phyloP scores from a whole-genome alignment of 2,329 filamentous ascomycete species.

The Talaromyces amestolkiae region DNA sequence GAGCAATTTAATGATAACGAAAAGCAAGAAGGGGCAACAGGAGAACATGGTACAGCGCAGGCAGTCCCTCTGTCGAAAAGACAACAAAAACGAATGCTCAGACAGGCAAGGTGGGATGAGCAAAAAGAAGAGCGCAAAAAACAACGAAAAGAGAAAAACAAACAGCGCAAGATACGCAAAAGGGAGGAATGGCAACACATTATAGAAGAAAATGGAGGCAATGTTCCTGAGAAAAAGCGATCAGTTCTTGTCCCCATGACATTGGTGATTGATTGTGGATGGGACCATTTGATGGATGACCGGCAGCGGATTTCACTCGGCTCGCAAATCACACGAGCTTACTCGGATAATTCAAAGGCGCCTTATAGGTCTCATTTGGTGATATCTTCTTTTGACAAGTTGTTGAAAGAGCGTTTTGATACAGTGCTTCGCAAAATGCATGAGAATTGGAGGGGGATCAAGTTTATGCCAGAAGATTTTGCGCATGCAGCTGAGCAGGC shows the following conservation, averaged over 20 bases:
- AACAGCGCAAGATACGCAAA: conserved; percentile 52
- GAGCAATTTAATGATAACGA: neutral
- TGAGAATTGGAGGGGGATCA: conserved; percentile 73
- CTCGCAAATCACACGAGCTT: conserved; percentile 80
- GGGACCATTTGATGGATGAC: conserved; percentile 84
- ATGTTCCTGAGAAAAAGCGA: conserved; percentile 26
- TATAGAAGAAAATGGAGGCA: conserved; percentile 30
- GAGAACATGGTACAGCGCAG: conserved; percentile 8
- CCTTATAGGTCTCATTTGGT: conserved; percentile 68
- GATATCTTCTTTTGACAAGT: conserved; percentile 70
- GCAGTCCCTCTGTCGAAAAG: conserved; percentile 70
- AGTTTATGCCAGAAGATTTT: conserved; percentile 73
- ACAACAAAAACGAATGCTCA: conserved; percentile 74
- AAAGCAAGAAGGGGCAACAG: conserved; percentile 15
- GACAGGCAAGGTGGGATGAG: conserved; percentile 72
- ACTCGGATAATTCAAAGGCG: conserved; percentile 78
- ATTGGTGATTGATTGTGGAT: conserved; percentile 86
- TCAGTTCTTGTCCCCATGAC: conserved; percentile 68
- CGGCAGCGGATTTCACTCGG: conserved; percentile 80
- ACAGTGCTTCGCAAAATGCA: conserved; percentile 69
- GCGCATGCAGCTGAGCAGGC: conserved; percentile 65
- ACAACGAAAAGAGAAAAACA: conserved; percentile 57
- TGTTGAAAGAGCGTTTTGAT: conserved; percentile 78
- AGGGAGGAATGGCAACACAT: conserved; percentile 40
- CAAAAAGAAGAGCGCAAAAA: conserved; percentile 59